Base-by-base conservation (phyloP, 805 yeast species). In the Lipomyces starkeyi region DNA sequence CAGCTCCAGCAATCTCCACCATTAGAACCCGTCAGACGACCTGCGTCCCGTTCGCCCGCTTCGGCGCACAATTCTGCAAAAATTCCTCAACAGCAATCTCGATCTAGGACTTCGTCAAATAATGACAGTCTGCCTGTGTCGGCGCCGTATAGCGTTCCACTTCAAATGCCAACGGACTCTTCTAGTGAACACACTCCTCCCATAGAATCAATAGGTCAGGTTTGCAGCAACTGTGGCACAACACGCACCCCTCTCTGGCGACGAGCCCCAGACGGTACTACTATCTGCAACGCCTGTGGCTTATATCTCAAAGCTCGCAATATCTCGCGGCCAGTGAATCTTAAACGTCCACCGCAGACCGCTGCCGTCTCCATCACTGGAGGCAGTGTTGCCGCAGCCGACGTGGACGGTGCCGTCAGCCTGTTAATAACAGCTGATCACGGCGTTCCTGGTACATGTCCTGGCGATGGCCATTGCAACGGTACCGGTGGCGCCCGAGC, bases 281-380 rank as follows among this genome's bases (percentile, higher is more conserved):
- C 96, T 0, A 82, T 94, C 65, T 94, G 99, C 81, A 94, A 94
- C 78, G 99, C 99, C 0, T 94, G 99, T 81, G 99, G 99, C 0
- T 82, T 94, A 65, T 94, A 87, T 73, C 80, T 84, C 52, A 83
- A 87, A 64, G 86, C 84, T n/a, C 73, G 90, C 69, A 83, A 87
- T 72, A 81, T 87, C 25, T 85, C 87, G 69, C 80, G 94, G 54
- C 94, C 94, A 0, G 86, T 87, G 14, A 84, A 87, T 73, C 79
- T 88, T 73, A 87, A 87, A 73, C 80, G 88, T 60, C 87, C 88
- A 0, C 58, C 58, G 27, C 66, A 64, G 47, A 57, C 32, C 4
- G 52, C 43, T 32, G 58, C 27, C 40, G 37, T 25, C 58, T 43
- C 66, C 8, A 22, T 40, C 20, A 22, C 67, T 8, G 58, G 29